Conservation (phyloP, 306 rosid genomes). For the Psophocarpus tetragonolobus region DNA sequence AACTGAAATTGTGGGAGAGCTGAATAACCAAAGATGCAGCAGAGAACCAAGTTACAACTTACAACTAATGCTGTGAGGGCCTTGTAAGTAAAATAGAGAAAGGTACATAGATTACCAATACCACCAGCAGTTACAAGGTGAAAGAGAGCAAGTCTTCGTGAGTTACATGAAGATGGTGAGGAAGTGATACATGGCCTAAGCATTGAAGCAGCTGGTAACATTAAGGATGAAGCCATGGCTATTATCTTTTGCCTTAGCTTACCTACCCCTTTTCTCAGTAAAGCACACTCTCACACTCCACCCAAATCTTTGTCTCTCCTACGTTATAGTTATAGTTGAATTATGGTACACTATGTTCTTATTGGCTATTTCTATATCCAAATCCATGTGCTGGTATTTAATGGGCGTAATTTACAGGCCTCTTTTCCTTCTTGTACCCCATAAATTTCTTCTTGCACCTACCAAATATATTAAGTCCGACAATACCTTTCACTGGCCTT, state of each 20-base stretch:
- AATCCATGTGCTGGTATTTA: neutral
- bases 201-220: conserved; percentile 14
- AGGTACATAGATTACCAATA: conserved; percentile 7
- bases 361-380: conserved; percentile 27
- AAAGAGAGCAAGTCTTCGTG: conserved; percentile 52
- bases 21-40: conserved; percentile 44
- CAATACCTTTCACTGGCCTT: too few relatives aligned
- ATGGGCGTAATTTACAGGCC: neutral
- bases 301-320: neutral
- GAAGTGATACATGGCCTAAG: neutral
- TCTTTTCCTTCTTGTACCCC: too few relatives aligned
- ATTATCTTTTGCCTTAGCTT: too few relatives aligned
- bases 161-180: conserved; percentile 13
- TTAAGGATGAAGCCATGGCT: conserved; percentile 35
- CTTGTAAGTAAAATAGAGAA: neutral
- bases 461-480: too few relatives aligned
- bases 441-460: too few relatives aligned
- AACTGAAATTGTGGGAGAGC: conserved; percentile 62
- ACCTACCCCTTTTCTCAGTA: neutral
- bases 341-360: neutral
- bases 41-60: conserved; percentile 18
- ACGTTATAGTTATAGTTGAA: neutral
- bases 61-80: neutral
- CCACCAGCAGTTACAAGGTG: conserved; percentile 51
- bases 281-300: neutral